Evolutionary conservation across 306 rosid genomes (phyloP).

Genomic region (Bauhinia variegata): DNA sequence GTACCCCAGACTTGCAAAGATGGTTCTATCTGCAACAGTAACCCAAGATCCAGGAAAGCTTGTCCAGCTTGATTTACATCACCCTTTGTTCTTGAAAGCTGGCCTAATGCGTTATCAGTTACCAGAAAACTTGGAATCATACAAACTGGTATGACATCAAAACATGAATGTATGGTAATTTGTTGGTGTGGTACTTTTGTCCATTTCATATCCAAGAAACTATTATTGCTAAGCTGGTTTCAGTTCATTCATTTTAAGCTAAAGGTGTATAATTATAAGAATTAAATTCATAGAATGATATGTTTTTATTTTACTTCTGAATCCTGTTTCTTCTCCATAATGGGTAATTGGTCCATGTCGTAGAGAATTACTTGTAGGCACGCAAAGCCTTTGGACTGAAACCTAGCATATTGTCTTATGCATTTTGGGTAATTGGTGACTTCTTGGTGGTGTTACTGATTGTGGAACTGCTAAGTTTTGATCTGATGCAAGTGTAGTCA

Average conservation of each 20-base stretch:
- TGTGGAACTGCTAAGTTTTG: background rate
- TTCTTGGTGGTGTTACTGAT: background rate
- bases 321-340: background rate
- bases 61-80: conserved; percentile 79
- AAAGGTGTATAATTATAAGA: background rate
- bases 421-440: background rate
- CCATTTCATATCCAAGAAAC: conserved; percentile 8
- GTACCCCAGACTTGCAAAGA: conserved; percentile 82
- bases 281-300: background rate
- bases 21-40: conserved; percentile 84
- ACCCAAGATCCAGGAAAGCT: conserved; percentile 93
- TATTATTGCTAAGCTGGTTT: conserved; percentile 5
- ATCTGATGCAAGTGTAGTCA: background rate
- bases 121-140: conserved; percentile 81
- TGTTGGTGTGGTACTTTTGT: conserved; percentile 16
- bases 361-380: background rate
- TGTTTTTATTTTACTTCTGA: background rate
- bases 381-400: background rate
- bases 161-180: background rate
- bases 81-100: conserved; percentile 77
- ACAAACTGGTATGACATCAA: conserved; percentile 61
- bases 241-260: background rate
- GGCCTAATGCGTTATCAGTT: conserved; percentile 81
- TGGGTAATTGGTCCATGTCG: conserved; percentile 6
- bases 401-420: background rate